These are phyloP conservation scores for Pseudopithomyces chartarum DNA, from an alignment of 2,329 filamentous ascomycete genomes.

Conservation along the genomic window DNA sequence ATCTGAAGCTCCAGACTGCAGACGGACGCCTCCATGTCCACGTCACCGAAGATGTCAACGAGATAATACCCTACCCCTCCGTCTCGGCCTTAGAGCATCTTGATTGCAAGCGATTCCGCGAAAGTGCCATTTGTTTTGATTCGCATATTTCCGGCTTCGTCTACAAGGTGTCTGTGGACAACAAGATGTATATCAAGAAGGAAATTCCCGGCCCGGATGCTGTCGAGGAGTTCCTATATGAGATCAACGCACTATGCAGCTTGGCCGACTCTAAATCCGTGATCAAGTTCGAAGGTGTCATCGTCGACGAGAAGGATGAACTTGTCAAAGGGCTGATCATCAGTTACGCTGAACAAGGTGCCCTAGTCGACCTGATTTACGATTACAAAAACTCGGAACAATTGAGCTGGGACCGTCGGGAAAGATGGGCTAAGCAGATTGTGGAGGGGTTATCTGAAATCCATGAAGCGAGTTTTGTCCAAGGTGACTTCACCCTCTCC, in stretches of 20 bases:
- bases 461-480: constrained; percentile 94
- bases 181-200: constrained; percentile 86
- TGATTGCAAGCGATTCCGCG: constrained; percentile 61
- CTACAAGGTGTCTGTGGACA: constrained; percentile 81
- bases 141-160: constrained; percentile 96
- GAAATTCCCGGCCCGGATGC: constrained; percentile 96
- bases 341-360: constrained; percentile 82
- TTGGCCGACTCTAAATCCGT: constrained; percentile 75
- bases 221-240: constrained; percentile 95
- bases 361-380: constrained; percentile 88
- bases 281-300: constrained; percentile 84
- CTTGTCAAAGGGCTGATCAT: constrained; percentile 88
- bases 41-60: constrained; percentile 95
- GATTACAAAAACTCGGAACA: constrained; percentile 64
- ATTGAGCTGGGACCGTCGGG: constrained; percentile 72
- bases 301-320: constrained; percentile 77
- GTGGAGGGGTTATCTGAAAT: constrained; percentile 88
- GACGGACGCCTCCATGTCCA: constrained; percentile 91
- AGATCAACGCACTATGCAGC: constrained; percentile 90
- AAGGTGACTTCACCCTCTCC: constrained; percentile 95
- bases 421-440: constrained; percentile 90
- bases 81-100: constrained; percentile 76
- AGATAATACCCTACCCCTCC: constrained; percentile 86
- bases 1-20: constrained; percentile 88
- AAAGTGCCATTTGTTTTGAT: constrained; percentile 80